Base-by-base conservation (phyloP, 2,329 filamentous ascomycete genomes). In the Phialophora expanda region DNA sequence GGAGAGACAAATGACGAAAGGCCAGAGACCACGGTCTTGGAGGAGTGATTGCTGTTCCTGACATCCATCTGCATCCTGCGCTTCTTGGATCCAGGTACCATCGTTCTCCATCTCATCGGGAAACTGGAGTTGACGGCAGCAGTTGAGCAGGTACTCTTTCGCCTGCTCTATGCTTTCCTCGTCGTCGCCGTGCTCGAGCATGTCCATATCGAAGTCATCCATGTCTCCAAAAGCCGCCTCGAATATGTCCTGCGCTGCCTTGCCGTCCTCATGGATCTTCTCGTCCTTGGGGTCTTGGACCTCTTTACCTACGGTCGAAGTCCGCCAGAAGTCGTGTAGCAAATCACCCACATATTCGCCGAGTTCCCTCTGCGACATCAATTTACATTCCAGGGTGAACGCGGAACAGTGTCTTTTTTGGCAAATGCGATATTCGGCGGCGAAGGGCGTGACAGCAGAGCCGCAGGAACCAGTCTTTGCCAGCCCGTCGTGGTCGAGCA, bases 101-200 rank as follows among this genome's bases (percentile, higher is more conserved):
- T 44, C 38, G 38, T 44, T 17, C 17, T 20, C 17, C 38, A 44
- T n/a, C 3, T 44, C 38, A 7, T 44, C 38, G 17, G 38, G 38
- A 6, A 44, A 44, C 17, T 44, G 17, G 17, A 44, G 38, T n/a
- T 44, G 38, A 8, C 17, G 1, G 17, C 38, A 44, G 5, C 17
- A 44, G 6, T 44, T 2, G 38, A 2, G 0, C 38, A 44, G 38
- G 7, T 44, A 17, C 17, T 57, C 26, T 55, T 32, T 17, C 28
- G 62, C 56, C 5, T 17, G 8, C 5, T 22, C 20, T 5, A 46
- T 32, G 46, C 48, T 55, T 32, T 55, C 24, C 3, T 59, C 38
- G 24, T 60, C n/a, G 30, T 65, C 48, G 17, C 53, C 9, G 32
- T 30, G 22, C 12, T 64, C 38, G 46, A 65, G 56, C 22, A 54